A percentile compares a stretch with the other conserved stretches of the same genome.
phyloP scores from a whole-genome alignment of 495 filamentous ascomycete genomes.

The Pyrenula aspistea region DNA sequence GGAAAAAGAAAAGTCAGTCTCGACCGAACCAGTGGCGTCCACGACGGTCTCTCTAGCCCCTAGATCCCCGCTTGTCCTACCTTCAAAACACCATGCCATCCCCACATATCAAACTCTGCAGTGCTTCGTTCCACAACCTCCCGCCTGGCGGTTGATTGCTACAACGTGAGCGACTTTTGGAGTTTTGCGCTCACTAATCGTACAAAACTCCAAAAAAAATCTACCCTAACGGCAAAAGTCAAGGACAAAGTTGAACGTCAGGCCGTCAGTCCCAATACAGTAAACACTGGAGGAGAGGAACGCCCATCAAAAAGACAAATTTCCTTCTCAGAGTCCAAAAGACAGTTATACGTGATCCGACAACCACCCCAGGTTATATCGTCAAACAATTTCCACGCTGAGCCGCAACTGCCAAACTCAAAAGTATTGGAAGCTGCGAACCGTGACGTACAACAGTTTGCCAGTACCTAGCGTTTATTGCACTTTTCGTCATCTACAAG shows the following conservation, averaged over 20 bases:
- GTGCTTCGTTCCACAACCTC: slow-evolving; percentile 1
- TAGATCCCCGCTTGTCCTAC: background rate
- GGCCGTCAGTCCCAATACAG: no score
- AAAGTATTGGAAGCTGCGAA: no score
- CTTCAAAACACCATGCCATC: background rate
- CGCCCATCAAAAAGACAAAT: no score
- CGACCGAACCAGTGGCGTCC: background rate
- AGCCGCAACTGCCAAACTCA: no score
- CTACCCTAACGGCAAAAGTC: slow-evolving; percentile 3
- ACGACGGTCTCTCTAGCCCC: background rate
- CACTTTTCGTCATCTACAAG: slow-evolving; percentile 12
- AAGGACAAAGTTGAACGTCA: slow-evolving; percentile 2
- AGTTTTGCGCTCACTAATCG: slow-evolving; percentile 44
- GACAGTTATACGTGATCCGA: no score
- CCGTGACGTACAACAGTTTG: no score
- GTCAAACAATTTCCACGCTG: no score
- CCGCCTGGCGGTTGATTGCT: slow-evolving; percentile 1
- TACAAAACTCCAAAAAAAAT: slow-evolving; percentile 28
- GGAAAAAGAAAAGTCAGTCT: background rate
- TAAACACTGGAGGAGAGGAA: no score
- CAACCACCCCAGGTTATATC: no score
- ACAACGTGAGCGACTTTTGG: slow-evolving; percentile 41
- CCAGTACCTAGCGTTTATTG: slow-evolving; percentile 5
- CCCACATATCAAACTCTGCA: background rate
- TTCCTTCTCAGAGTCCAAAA: no score